Evolutionary conservation across 176 grass and related monocot genomes (phyloP), one percentile per base, ranked within the genome.

Genomic region (Carex cristatella): DNA sequence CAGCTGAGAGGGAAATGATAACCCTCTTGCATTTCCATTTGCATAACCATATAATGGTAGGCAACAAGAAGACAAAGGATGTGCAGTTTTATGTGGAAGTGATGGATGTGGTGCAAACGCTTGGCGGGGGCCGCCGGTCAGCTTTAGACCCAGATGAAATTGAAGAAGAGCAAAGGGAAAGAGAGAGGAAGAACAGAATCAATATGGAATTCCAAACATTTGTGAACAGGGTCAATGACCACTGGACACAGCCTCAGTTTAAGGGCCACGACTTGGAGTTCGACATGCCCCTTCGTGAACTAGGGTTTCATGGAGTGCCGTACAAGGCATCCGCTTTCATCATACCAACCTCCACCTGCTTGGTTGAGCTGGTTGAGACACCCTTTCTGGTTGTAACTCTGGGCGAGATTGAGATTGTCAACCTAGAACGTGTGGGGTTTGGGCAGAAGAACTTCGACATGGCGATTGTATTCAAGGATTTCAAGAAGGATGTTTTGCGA

Each of bases 11-110:
- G 85, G 92, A 97, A 85, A 97, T 97, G 94, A 97, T 97, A 82
- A 94, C 92, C 0, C 87, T 97, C 9, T 74, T 94, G 2, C 94
- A 97, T 87, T 97, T 97, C 78, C 92, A 94, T 84, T 30, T 97
- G 75, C 91, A 92, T 78, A 92, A 97, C 74, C 92, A 97, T 56
- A 94, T 97, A 75, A 97, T 93, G 94, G 92, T 94, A 51, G 92
- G 94, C 35, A 97, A 91, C 78, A 97, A 90, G 79, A 97, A 94
- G 82, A 97, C 94, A 3, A 97, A 94, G 57, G 94, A 97, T 79
- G 92, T 97, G 54, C 90, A 97, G 61, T 97, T 97, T 81, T 97
- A 88, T 87, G 91, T 92, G 86, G 94, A 97, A 84, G 94, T 97
- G 84, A 94, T 97, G 94, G 94, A 97, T 89, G 92, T 91, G 90